Evolutionary conservation across 2,329 filamentous ascomycete species (phyloP).

Genomic region (Neospermospora avenae): DNA sequence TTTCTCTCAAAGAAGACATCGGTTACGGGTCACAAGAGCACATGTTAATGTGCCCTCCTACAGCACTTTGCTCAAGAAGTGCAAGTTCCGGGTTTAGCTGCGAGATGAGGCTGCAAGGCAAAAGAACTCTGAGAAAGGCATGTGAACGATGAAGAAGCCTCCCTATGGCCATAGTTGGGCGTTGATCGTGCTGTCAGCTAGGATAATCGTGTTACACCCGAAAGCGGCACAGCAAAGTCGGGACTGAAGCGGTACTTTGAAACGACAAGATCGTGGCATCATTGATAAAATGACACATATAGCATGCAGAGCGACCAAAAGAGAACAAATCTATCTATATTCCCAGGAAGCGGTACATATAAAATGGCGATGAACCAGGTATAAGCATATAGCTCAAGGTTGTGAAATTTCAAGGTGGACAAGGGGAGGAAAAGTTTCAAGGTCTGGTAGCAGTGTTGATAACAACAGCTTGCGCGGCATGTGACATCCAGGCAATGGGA

Average conservation of each 20-base stretch:
- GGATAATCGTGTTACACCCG: not conserved
- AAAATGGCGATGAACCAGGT: not conserved
- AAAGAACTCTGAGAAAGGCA: not conserved
- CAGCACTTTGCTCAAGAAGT: not conserved
- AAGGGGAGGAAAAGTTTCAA: no score
- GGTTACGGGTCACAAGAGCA: not conserved
- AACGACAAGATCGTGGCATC: not conserved
- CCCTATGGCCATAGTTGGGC: not conserved
- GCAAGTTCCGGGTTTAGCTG: not conserved
- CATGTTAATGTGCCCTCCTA: not conserved
- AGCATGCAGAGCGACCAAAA: not conserved
- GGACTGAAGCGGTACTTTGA: not conserved
- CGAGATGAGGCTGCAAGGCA: not conserved
- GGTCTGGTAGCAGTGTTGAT: no score
- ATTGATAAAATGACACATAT: not conserved
- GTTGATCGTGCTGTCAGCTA: not conserved
- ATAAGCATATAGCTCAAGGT: not conserved
- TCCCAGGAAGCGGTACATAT: not conserved
- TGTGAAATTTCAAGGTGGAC: not conserved
- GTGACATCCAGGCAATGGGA: not conserved
- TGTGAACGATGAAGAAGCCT: not conserved
- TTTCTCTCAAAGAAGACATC: not conserved
- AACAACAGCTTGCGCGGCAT: not conserved
- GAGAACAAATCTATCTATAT: not conserved
- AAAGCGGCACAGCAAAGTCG: not conserved